These are phyloP conservation scores for Podospora conica DNA, from an alignment of 495 filamentous ascomycete genomes.

Conservation along the genomic window DNA sequence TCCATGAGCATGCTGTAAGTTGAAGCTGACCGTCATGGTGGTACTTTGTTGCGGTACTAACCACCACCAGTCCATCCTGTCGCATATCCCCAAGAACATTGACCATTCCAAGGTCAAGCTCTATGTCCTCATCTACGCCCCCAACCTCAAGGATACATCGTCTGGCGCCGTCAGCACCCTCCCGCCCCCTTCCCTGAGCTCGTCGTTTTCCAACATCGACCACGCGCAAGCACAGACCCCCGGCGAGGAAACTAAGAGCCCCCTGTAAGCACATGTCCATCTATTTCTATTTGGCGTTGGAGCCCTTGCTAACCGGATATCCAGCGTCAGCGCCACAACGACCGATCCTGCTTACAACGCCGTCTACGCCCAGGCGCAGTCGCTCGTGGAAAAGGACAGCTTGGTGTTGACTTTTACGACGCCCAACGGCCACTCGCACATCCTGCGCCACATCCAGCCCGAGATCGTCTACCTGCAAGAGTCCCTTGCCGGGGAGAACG, in stretches of 20 bases:
- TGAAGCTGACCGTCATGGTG: not conserved
- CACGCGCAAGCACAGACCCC: constrained; percentile 66
- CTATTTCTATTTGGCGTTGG: constrained; percentile 3
- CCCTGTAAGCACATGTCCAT: constrained; percentile 35
- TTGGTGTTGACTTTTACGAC: constrained; percentile 87
- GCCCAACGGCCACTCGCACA: constrained; percentile 66
- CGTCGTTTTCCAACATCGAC: constrained; percentile 82
- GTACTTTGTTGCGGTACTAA: constrained; percentile 18
- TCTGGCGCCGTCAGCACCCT: constrained; percentile 45
- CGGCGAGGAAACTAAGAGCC: constrained; percentile 54
- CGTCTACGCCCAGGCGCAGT: constrained; percentile 66
- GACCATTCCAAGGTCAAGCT: constrained; percentile 63
- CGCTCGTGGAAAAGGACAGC: constrained; percentile 71
- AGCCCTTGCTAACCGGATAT: not conserved
- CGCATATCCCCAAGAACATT: constrained; percentile 70
- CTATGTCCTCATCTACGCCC: constrained; percentile 84
- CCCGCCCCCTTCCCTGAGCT: constrained; percentile 60
- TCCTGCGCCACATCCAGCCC: constrained; percentile 75
- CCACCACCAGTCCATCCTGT: constrained; percentile 68
- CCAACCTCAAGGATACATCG: constrained; percentile 61
- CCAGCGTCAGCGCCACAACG: constrained; percentile 28
- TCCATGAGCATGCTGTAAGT: constrained; percentile 77
- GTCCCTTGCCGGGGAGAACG: constrained; percentile 64
- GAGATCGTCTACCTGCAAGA: constrained; percentile 82
- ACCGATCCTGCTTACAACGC: constrained; percentile 61